Base-by-base conservation (phyloP, 768 basidiomycete species). In the Russula earlei region DNA sequence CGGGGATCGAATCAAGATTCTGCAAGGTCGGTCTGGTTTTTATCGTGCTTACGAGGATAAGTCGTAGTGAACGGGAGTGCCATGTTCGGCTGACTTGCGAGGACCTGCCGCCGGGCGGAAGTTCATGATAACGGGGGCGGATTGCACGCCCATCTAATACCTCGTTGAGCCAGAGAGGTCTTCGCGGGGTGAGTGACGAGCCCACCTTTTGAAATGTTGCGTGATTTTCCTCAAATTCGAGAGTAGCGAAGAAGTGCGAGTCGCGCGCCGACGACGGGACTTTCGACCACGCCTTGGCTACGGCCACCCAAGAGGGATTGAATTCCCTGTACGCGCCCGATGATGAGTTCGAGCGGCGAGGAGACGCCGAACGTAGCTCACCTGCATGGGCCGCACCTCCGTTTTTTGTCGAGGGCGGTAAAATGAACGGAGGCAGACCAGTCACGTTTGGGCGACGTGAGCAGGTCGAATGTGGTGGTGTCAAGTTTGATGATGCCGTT, bases 321-420 rank as follows among this genome's bases (percentile, higher is more conserved):
- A 97, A 95, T 63, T 88, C 81, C 68, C 92, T 95, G 68, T 47
- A 22, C 14, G n/a, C 55, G 11, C 56, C 12, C 43, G 34, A 46
- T 40, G 43, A 49, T 40, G 45, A 54, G 43, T 55, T 20, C 20
- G 22, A 17, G 27, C n/a, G 12, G 8, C 33, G 11, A 22, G 7
- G 19, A 24, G 9, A 25, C 27, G 34, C n/a, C 2, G 7, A 49
- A 53, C 10, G 19, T 4, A 6, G 19, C 89, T 71, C 63, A 91
- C 94, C 75, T 86, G 87, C 96, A 99, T 44, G 94, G 95, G n/a
- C 68, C 69, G 69, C 96, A 99, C 69, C 84, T 87, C 66, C 90
- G 83, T 60, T 83, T 78, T 10, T 80, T 72, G 63, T 84, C 85
- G 59, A 96, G 69, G 0, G 96, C 96, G 1, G 96, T 99, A 68